These are phyloP conservation scores for Daldinia sp. DNA, from an alignment of 2,329 filamentous ascomycete genomes.

Conservation along the genomic window DNA sequence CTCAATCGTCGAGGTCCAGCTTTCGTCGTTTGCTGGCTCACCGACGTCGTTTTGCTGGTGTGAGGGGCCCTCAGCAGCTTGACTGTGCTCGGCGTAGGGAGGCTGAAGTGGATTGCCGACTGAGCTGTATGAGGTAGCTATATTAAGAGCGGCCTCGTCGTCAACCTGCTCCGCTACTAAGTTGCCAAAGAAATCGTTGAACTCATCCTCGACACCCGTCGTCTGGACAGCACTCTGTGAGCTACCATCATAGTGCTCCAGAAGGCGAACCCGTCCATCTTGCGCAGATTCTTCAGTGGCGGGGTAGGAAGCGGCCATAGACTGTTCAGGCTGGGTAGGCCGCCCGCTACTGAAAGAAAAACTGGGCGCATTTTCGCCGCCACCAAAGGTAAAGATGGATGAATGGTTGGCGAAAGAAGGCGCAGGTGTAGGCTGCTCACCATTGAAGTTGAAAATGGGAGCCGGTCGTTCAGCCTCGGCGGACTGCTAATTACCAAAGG, in stretches of 20 bases:
- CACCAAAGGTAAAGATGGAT: too few species aligned
- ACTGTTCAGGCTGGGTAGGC: background rate
- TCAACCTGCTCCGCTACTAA: too few species aligned
- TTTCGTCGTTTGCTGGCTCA: background rate
- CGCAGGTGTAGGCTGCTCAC: background rate
- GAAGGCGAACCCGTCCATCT: background rate
- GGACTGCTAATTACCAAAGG: too few species aligned
- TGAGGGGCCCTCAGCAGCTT: background rate
- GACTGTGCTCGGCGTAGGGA: background rate
- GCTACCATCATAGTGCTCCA: background rate
- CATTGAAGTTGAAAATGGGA: background rate
- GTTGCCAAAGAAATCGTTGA: too few species aligned
- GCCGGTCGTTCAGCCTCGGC: too few species aligned
- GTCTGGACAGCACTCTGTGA: background rate
- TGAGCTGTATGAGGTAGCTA: too few species aligned
- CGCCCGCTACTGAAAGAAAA: background rate
- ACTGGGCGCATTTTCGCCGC: too few species aligned
- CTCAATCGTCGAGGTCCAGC: background rate
- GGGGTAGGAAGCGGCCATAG: background rate
- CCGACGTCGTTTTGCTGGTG: background rate
- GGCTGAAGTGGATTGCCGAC: background rate
- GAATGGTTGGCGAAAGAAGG: too few species aligned
- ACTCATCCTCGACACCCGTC: background rate
- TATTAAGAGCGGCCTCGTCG: too few species aligned
- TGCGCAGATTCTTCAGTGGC: background rate